Conservation (phyloP, 148 eudicot species). For the Cornus suecica region DNA sequence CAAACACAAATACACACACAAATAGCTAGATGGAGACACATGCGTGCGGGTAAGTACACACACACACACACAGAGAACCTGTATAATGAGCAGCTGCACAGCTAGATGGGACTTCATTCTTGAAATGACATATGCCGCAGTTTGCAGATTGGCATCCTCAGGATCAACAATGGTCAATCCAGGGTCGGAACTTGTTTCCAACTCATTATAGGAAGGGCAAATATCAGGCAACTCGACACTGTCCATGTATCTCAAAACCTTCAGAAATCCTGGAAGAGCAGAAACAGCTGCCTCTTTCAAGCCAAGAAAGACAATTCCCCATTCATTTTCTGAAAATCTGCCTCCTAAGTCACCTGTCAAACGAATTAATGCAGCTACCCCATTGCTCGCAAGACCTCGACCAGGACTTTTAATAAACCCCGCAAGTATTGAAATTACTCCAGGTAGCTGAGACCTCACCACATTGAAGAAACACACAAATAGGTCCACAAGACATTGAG, state of each 20-base stretch:
- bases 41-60: not conserved
- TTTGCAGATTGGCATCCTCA: constrained; percentile 73
- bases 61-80: constrained; percentile 41
- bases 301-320: constrained; percentile 70
- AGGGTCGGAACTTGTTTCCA: constrained; percentile 43
- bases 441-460: constrained; percentile 59
- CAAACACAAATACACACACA: not conserved
- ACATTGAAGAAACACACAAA: constrained; percentile 60
- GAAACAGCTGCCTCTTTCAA: constrained; percentile 70
- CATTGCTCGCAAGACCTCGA: constrained; percentile 67
- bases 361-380: constrained; percentile 73
- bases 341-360: constrained; percentile 64
- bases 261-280: constrained; percentile 58
- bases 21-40: not conserved
- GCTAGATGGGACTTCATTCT: constrained; percentile 85
- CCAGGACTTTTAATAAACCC: constrained; percentile 59
- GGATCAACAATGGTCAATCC: constrained; percentile 45
- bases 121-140: constrained; percentile 73
- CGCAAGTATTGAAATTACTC: constrained; percentile 56
- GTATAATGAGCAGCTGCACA: constrained; percentile 73
- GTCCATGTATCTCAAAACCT: constrained; percentile 69
- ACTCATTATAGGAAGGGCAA: constrained; percentile 36
- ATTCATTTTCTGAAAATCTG: constrained; percentile 77
- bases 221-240: constrained; percentile 55
- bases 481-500: constrained; percentile 72